These are phyloP conservation scores for Dryas alaskensis DNA, from an alignment of 306 rosid genomes.

Conservation along the genomic window DNA sequence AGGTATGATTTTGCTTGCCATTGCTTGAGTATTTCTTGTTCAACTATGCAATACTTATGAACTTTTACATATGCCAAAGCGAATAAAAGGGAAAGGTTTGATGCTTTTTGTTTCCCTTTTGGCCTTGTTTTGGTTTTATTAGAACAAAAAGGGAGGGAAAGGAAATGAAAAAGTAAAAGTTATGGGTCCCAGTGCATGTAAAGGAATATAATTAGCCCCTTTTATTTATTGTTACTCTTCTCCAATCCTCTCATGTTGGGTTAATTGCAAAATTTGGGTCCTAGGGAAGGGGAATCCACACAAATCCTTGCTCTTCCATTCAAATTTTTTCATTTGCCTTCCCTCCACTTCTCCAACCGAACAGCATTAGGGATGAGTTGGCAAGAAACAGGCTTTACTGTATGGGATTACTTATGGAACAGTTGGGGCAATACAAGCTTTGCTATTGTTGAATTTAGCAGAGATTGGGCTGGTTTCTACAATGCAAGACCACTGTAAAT, in stretches of 20 bases:
- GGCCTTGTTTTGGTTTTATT: slow-evolving; percentile 5
- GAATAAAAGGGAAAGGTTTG: slow-evolving; percentile 7
- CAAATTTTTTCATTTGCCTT: neutral
- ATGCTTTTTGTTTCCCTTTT: neutral
- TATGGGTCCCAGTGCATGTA: neutral
- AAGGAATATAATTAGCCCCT: neutral
- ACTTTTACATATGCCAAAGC: slow-evolving; percentile 2
- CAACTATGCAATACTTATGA: neutral
- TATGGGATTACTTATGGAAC: neutral
- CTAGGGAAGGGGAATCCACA: neutral
- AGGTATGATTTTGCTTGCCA: slow-evolving; percentile 42
- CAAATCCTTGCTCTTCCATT: neutral
- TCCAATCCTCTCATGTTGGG: neutral
- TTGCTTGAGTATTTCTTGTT: neutral
- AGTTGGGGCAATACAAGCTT: neutral
- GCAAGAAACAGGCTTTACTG: neutral
- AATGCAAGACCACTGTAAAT: neutral
- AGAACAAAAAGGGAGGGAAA: neutral
- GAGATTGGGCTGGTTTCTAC: neutral
- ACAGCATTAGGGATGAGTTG: slow-evolving; percentile 7
- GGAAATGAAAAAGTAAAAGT: neutral
- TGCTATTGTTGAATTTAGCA: neutral
- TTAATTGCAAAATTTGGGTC: neutral
- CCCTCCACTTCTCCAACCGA: neutral
- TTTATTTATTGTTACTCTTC: neutral